Conservation (phyloP, 1,284 basidiomycete species). For the Paramarasmius palmivorus region DNA sequence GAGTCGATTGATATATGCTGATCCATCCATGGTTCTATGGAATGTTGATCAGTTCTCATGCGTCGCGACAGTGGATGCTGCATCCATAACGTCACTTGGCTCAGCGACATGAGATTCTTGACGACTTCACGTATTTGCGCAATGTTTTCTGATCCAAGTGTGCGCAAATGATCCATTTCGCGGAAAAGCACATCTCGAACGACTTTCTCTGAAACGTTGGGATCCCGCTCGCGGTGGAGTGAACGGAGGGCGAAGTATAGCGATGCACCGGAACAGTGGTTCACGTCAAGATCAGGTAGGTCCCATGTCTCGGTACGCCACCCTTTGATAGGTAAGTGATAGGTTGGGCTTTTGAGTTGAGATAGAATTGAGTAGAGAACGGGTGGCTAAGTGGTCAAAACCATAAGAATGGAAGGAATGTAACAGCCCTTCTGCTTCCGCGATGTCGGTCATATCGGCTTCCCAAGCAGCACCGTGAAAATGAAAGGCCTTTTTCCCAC, state of each 20-base stretch:
- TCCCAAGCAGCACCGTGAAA: slow-evolving; percentile 88
- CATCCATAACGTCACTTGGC: slow-evolving; percentile 69
- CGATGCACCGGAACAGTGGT: slow-evolving; percentile 51
- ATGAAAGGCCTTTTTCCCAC: slow-evolving; percentile 88
- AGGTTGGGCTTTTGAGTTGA: slow-evolving; percentile 39
- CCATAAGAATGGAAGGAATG: slow-evolving; percentile 86
- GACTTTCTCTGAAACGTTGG: slow-evolving; percentile 42
- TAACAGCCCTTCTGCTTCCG: slow-evolving; percentile 58
- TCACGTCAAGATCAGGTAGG: slow-evolving; percentile 61
- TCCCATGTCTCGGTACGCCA: slow-evolving; percentile 96
- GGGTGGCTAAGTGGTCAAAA: slow-evolving; percentile 79
- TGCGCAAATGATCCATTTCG: slow-evolving; percentile 68
- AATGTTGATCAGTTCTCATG: slow-evolving; percentile 35
- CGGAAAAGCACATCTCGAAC: slow-evolving; percentile 52
- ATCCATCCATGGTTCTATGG: slow-evolving; percentile 34
- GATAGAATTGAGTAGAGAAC: slow-evolving; percentile 49
- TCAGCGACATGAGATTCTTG: slow-evolving; percentile 76
- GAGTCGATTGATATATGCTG: slow-evolving; percentile 51
- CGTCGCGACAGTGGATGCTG: slow-evolving; percentile 34
- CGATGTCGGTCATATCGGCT: slow-evolving; percentile 41
- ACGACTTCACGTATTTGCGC: slow-evolving; percentile 68
- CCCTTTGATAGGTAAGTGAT: slow-evolving; percentile 69
- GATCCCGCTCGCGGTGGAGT: slow-evolving; percentile 72
- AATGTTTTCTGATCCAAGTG: slow-evolving; percentile 75
- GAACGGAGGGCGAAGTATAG: slow-evolving; percentile 82